A percentile compares a stretch with the other conserved stretches of the same genome.
Evolutionary conservation across 257 asterid species (phyloP).

Genomic region (Petrea volubilis): DNA sequence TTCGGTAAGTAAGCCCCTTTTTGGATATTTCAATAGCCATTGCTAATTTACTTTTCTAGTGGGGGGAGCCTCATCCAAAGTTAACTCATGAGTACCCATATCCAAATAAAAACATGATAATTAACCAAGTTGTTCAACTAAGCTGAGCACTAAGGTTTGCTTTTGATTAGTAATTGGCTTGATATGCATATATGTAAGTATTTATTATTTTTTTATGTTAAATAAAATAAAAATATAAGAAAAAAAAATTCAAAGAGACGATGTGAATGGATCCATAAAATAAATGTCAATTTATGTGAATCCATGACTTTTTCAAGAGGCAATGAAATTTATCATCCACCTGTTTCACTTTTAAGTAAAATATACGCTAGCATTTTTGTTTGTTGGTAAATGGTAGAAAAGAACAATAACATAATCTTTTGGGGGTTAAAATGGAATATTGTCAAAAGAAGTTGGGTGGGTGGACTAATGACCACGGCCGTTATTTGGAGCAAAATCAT

Average conservation of each 20-base stretch:
- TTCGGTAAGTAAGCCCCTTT: neutral
- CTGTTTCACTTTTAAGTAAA: neutral
- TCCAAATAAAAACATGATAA: neutral
- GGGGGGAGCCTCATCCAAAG: slow-evolving; percentile 17
- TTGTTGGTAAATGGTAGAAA: neutral
- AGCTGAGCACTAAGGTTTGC: slow-evolving; percentile 12
- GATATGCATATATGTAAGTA: neutral
- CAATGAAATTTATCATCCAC: neutral
- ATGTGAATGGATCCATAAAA: neutral
- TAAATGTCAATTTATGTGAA: neutral
- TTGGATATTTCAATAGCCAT: neutral
- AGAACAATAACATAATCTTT: neutral
- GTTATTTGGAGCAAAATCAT: neutral
- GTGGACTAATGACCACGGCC: neutral
- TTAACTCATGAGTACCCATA: neutral
- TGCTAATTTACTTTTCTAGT: neutral
- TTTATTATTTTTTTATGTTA: neutral
- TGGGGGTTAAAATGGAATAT: neutral
- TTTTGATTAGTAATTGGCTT: neutral
- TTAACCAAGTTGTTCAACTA: slow-evolving; percentile 17
- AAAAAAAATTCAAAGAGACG: neutral
- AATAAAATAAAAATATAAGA: neutral
- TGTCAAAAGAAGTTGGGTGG: neutral
- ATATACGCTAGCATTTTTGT: neutral
- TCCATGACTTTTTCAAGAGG: neutral